Evolutionary conservation across 2,329 filamentous ascomycete species (phyloP).

Genomic region (Rutstroemia sp.): DNA sequence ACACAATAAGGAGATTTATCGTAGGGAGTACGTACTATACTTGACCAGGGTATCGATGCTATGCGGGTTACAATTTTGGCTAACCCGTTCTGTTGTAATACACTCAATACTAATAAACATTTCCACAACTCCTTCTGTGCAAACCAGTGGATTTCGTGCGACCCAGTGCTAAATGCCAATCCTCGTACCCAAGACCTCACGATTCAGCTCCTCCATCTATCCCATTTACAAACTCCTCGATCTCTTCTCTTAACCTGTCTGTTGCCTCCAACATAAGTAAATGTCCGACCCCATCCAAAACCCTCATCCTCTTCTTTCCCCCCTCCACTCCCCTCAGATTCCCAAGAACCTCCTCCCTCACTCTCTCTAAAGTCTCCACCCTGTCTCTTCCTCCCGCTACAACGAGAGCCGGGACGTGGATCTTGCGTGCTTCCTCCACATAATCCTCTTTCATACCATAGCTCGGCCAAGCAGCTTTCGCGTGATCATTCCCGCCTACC

Average conservation of each 20-base stretch:
- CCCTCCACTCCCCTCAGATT: slow-evolving; percentile 9
- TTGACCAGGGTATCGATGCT: too few relatives aligned
- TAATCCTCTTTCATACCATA: slow-evolving; percentile 32
- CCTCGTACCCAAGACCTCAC: not conserved
- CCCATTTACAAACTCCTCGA: not conserved
- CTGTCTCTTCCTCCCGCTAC: slow-evolving; percentile 30
- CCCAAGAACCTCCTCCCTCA: slow-evolving; percentile 23
- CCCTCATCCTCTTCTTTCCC: slow-evolving; percentile 10
- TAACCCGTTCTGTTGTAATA: too few relatives aligned
- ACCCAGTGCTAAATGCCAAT: too few relatives aligned
- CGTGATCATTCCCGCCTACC: slow-evolving; percentile 24
- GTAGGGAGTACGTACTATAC: too few relatives aligned
- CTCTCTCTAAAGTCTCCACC: slow-evolving; percentile 29
- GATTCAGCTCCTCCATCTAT: too few relatives aligned
- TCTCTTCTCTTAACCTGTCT: slow-evolving; percentile 2
- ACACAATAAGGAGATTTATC: too few relatives aligned
- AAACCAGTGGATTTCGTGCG: too few relatives aligned
- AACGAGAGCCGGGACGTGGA: slow-evolving; percentile 20
- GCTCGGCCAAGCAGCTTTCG: slow-evolving; percentile 31
- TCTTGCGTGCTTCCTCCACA: slow-evolving; percentile 14
- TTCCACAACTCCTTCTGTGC: too few relatives aligned
- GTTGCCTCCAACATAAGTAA: slow-evolving; percentile 15
- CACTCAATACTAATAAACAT: too few relatives aligned
- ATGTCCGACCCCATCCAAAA: slow-evolving; percentile 15
- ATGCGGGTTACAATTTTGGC: too few relatives aligned